Percentiles rank a stretch among this genome's conserved stretches.
Conservation (phyloP, 495 filamentous ascomycete genomes). For the Poronia punctata region DNA sequence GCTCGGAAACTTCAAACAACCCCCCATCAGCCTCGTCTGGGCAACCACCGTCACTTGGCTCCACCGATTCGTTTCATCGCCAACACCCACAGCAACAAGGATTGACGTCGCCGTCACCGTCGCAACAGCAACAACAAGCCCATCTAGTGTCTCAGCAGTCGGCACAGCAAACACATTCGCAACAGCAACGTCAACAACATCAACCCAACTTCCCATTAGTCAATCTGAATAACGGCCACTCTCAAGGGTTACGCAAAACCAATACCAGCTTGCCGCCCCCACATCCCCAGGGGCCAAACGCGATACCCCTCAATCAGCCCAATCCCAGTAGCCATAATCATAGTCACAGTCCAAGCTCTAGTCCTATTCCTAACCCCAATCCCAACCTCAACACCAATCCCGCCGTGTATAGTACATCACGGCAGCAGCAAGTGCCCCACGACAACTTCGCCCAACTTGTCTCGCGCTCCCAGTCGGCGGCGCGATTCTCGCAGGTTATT, state of each 20-base stretch:
- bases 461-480: constrained; percentile 29
- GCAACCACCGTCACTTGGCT: constrained; percentile 27
- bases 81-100: constrained; percentile 13
- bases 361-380: constrained; percentile 20
- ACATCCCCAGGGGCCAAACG: constrained; percentile 10
- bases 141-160: constrained; percentile 5
- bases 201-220: constrained; percentile 13
- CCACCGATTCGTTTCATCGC: constrained; percentile 40
- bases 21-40: constrained; percentile 39
- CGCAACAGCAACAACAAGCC: constrained; percentile 14
- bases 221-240: constrained; percentile 2
- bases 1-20: constrained; percentile 24
- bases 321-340: too few species aligned
- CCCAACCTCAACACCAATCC: too few species aligned
- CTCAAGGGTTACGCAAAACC: constrained; percentile 9
- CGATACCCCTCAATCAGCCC: constrained; percentile 28
- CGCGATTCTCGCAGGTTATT: constrained; percentile 28
- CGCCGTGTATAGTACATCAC: constrained; percentile 20
- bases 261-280: constrained; percentile 9
- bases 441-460: constrained; percentile 30
- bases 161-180: constrained; percentile 3
- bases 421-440: constrained; percentile 18
- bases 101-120: not conserved
- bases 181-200: constrained; percentile 12
- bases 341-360: constrained; percentile 11